Evolutionary conservation across 495 filamentous ascomycete species (phyloP), one percentile per base, ranked within the genome.

Genomic region (Podospora conica): DNA sequence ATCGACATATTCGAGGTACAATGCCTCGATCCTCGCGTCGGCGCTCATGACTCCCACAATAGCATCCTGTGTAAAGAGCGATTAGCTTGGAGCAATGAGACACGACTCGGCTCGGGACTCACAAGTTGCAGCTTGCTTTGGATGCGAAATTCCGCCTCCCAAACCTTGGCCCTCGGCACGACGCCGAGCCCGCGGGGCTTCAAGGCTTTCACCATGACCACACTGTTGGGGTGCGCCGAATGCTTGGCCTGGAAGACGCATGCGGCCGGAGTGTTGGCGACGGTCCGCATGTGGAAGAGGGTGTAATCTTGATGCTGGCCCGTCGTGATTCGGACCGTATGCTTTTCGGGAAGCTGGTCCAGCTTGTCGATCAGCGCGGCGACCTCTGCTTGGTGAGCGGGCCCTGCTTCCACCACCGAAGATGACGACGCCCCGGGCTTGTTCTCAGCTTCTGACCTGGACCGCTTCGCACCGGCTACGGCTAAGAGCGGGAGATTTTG

Each of bases 1-100:
- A 28, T 82, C 77, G 18, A 82, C 74, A 24, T 82, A 78, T 61
- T 83, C 81, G 80, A 83, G 81, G 59, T 83, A 83, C 18, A 83
- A 61, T 9, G 80, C 81, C 63, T 82, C 65, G 65, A 76, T 82
- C 15, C 81, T 76, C 10, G 81, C 81, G 28, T 83, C 81, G 40
- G 79, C 80, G 25, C 79, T 79, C 58, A 82, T 79, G 11, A 81
- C 66, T 3, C 73, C 73, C 40, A 83, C 81, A 64, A 83, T 83
- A n/a, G n/a, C n/a, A n/a, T n/a, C n/a, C n/a, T n/a, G n/a, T n/a
- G n/a, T n/a, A n/a, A n/a, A n/a, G n/a, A n/a, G n/a, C n/a, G n/a
- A n/a, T n/a, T n/a, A n/a, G n/a, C n/a, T n/a, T n/a, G n/a, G n/a
- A n/a, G n/a, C n/a, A n/a, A n/a, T n/a, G n/a, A n/a, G n/a, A n/a